Percentiles rank a stretch among this genome's conserved stretches.
phyloP scores from a whole-genome alignment of 495 filamentous ascomycete genomes.

The Hypoxylon lienhwacheense region DNA sequence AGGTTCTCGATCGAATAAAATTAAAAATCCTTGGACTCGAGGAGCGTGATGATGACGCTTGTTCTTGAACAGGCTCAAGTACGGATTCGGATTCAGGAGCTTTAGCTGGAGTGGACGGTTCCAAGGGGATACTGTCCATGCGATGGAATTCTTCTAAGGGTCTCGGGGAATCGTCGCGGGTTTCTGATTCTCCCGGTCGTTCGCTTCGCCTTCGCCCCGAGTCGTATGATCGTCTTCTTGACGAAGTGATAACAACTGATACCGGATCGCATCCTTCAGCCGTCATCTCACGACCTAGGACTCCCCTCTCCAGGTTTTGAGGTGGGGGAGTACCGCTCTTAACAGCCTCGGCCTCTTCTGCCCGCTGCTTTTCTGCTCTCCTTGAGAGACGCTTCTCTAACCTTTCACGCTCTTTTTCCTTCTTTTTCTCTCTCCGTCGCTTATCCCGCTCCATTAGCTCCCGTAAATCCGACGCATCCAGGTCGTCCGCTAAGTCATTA shows the following conservation, averaged over 20 bases:
- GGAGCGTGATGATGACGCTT: conserved; percentile 25
- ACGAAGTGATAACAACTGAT: conserved; percentile 52
- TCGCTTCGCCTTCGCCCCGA: conserved; percentile 25
- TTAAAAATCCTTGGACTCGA: conserved; percentile 30
- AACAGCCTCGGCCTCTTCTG: conserved; percentile 43
- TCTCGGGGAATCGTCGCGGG: conserved; percentile 27
- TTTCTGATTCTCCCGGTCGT: conserved; percentile 22
- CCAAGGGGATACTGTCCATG: conserved; percentile 38
- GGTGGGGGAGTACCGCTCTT: conserved; percentile 53
- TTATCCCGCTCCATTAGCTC: conserved; percentile 85
- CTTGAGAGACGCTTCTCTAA: conserved; percentile 68
- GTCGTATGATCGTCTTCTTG: conserved; percentile 42
- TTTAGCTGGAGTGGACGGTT: conserved; percentile 24
- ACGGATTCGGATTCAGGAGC: conserved; percentile 8
- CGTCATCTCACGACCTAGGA: conserved; percentile 54
- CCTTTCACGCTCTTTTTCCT: conserved; percentile 68
- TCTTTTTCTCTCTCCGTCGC: conserved; percentile 73
- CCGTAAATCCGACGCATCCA: conserved; percentile 75
- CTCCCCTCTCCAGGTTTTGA: conserved; percentile 56
- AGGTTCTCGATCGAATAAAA: conserved; percentile 43
- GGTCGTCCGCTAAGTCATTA: conserved; percentile 76
- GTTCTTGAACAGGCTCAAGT: conserved; percentile 6
- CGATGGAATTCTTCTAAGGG: conserved; percentile 46
- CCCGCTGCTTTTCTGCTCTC: conserved; percentile 67
- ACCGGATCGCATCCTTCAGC: conserved; percentile 48